Conservation (phyloP, 2,329 filamentous ascomycete genomes). For the Botryotinia narcissicola region DNA sequence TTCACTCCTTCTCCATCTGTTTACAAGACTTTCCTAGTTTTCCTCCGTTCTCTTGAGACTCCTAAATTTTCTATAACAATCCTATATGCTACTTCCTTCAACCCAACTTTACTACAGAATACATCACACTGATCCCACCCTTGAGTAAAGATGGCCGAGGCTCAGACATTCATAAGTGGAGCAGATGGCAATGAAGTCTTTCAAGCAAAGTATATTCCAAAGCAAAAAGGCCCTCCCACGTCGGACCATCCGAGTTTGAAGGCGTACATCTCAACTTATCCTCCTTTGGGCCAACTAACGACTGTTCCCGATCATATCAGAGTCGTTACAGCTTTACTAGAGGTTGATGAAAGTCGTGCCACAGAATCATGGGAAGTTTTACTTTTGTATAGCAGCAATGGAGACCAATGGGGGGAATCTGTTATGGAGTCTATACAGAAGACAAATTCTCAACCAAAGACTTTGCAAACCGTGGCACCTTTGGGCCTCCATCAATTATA, state of each 20-base stretch:
- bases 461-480: constrained; percentile 46
- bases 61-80: neutral
- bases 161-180: constrained; percentile 30
- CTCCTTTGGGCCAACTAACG: constrained; percentile 74
- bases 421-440: constrained; percentile 38
- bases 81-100: constrained; percentile 13
- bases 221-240: constrained; percentile 33
- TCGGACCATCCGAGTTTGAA: constrained; percentile 47
- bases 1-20: neutral
- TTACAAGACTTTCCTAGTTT: neutral
- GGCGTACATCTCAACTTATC: constrained; percentile 59
- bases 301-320: constrained; percentile 44
- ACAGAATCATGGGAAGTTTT: constrained; percentile 67
- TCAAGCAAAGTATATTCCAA: constrained; percentile 37
- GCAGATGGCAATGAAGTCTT: constrained; percentile 38
- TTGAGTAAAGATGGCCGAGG: neutral
- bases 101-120: neutral
- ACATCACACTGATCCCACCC: constrained; percentile 16
- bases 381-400: constrained; percentile 67
- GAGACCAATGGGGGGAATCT: constrained; percentile 55
- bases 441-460: constrained; percentile 43
- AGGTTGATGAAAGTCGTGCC: constrained; percentile 56
- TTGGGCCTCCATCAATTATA: constrained; percentile 45
- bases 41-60: too few relatives aligned
- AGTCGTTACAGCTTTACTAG: constrained; percentile 65